Conservation (phyloP, 1,284 basidiomycete species). For the Phlebopus sp. region DNA sequence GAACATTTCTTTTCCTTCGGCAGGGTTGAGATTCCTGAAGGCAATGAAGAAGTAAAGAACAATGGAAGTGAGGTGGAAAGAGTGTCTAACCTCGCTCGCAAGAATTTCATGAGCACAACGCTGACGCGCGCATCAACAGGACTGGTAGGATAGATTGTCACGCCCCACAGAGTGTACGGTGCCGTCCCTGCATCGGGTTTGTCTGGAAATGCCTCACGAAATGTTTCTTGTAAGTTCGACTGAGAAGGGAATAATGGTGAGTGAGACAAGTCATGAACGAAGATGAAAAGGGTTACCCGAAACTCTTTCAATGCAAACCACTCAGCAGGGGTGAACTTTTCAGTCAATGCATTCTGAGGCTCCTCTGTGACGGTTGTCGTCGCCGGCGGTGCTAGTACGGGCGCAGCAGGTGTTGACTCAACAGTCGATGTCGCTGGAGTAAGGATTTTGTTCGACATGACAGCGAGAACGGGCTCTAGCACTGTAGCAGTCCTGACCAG, state of each 20-base stretch:
- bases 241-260: slow-evolving; percentile 23
- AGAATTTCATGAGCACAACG: slow-evolving; percentile 75
- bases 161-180: slow-evolving; percentile 66
- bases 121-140: slow-evolving; percentile 60
- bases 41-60: not conserved
- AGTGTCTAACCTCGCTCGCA: slow-evolving; percentile 61
- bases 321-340: slow-evolving; percentile 64
- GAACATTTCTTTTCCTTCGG: slow-evolving; percentile 61
- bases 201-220: slow-evolving; percentile 43
- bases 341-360: slow-evolving; percentile 65
- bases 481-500: too few species aligned
- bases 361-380: slow-evolving; percentile 31
- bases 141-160: slow-evolving; percentile 55
- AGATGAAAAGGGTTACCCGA: slow-evolving; percentile 39
- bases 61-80: not conserved
- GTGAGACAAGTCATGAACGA: not conserved
- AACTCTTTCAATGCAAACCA: slow-evolving; percentile 68
- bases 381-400: too few species aligned
- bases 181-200: slow-evolving; percentile 46
- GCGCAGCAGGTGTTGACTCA: too few species aligned
- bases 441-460: too few species aligned
- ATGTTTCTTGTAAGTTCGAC: slow-evolving; percentile 55
- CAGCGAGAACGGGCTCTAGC: too few species aligned
- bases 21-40: slow-evolving; percentile 51
- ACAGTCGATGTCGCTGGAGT: too few species aligned